Conservation (phyloP, 176 grass and related monocot species). For the Musa troglodytarum region DNA sequence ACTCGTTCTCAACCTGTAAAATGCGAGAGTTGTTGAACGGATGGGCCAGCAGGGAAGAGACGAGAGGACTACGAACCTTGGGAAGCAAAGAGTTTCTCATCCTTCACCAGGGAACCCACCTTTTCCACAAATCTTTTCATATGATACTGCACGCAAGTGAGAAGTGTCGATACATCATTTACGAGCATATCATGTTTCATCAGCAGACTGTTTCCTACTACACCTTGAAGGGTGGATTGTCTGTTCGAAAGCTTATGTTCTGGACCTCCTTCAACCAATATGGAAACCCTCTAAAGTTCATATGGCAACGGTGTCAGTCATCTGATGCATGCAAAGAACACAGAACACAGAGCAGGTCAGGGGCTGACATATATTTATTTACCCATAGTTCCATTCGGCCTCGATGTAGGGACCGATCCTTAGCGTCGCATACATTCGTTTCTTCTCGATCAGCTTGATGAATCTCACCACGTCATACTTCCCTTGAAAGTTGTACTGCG, state of each 20-base stretch:
- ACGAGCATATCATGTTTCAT: too few relatives aligned
- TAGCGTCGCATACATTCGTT: slow-evolving; percentile 49
- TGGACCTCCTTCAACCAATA: slow-evolving; percentile 79
- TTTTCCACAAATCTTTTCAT: slow-evolving; percentile 59
- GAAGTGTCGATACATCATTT: neutral
- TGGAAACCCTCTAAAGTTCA: slow-evolving; percentile 53
- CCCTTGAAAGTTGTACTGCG: slow-evolving; percentile 74
- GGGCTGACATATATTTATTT: slow-evolving; percentile 7
- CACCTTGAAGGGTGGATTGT: slow-evolving; percentile 84
- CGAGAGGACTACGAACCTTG: slow-evolving; percentile 32
- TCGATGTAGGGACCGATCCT: slow-evolving; percentile 84
- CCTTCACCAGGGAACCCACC: slow-evolving; percentile 56
- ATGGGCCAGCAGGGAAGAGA: neutral
- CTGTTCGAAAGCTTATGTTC: slow-evolving; percentile 53
- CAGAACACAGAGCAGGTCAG: neutral
- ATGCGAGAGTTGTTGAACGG: neutral
- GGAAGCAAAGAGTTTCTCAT: slow-evolving; percentile 62
- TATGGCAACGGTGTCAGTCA: neutral
- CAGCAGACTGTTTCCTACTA: too few relatives aligned
- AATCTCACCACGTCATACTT: slow-evolving; percentile 61
- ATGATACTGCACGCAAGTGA: slow-evolving; percentile 31
- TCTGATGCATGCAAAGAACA: neutral
- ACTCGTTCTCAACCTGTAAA: slow-evolving; percentile 87
- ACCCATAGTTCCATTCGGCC: slow-evolving; percentile 96
- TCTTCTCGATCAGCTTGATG: slow-evolving; percentile 54